Percentiles rank a stretch among this genome's conserved stretches.
phyloP scores from a whole-genome alignment of 2,329 filamentous ascomycete genomes.

The Emericellopsis cladophorae region DNA sequence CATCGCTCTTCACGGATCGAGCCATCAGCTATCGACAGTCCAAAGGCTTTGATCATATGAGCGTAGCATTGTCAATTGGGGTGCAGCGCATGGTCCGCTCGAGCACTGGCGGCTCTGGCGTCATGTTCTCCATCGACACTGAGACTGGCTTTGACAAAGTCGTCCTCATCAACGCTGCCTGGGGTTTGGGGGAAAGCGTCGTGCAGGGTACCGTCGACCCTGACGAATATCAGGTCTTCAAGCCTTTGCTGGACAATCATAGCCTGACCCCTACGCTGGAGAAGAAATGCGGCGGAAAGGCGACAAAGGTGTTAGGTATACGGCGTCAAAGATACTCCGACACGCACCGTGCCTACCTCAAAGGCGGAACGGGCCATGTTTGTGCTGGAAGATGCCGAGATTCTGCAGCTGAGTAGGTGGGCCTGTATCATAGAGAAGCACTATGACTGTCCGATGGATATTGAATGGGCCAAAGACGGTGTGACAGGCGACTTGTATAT shows the following conservation, averaged over 20 bases:
- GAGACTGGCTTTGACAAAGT: slow-evolving; percentile 23
- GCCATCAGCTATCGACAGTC: slow-evolving; percentile 20
- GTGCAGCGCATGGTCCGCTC: slow-evolving; percentile 19
- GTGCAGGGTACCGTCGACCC: slow-evolving; percentile 23
- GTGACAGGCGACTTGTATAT: slow-evolving; percentile 15
- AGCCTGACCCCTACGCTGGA: slow-evolving; percentile 16
- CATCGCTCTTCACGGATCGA: slow-evolving; percentile 23
- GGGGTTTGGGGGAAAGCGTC: slow-evolving; percentile 24
- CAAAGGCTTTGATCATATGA: slow-evolving; percentile 13
- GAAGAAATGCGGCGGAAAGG: slow-evolving; percentile 20
- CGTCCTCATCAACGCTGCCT: slow-evolving; percentile 21
- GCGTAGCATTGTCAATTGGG: slow-evolving; percentile 14
- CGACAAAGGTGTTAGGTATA: slow-evolving; percentile 20
- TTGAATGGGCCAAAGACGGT: slow-evolving; percentile 24
- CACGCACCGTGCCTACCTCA: slow-evolving; percentile 21
- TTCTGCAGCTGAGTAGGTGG: slow-evolving; percentile 20
- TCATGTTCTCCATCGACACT: slow-evolving; percentile 26
- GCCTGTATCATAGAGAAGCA: slow-evolving; percentile 20
- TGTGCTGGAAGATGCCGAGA: slow-evolving; percentile 18
- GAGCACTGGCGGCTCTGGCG: slow-evolving; percentile 18
- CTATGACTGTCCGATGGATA: slow-evolving; percentile 22
- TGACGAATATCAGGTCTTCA: slow-evolving; percentile 25
- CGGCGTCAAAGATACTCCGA: slow-evolving; percentile 12
- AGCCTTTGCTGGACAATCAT: slow-evolving; percentile 15
- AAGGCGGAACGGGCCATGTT: slow-evolving; percentile 17